These are phyloP conservation scores for Candolleomyces aberdarensis DNA, from an alignment of 768 basidiomycete genomes.

Conservation along the genomic window DNA sequence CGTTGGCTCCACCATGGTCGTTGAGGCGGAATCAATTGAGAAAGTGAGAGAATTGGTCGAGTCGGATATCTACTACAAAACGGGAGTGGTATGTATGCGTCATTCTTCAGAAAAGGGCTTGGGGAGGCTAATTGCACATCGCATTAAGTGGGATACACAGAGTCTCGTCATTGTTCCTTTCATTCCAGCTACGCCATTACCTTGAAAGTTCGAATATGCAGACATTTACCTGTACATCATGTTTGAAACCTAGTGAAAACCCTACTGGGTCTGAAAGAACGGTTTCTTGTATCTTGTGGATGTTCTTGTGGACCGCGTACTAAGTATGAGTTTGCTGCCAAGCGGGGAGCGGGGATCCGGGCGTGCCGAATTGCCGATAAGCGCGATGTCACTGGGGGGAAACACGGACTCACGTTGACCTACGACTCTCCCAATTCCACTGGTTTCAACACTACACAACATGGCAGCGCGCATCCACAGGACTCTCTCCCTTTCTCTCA, in stretches of 20 bases:
- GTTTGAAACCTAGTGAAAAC: no score
- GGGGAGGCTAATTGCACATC: not conserved
- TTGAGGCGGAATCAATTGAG: conserved; percentile 49
- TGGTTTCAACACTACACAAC: not conserved
- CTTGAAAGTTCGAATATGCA: conserved; percentile 5
- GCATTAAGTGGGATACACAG: conserved; percentile 56
- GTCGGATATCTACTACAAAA: conserved; percentile 35
- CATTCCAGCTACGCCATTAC: conserved; percentile 31
- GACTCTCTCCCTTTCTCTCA: conserved; percentile 6
- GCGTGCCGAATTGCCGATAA: no score
- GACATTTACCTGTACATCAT: not conserved
- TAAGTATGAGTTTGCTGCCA: no score
- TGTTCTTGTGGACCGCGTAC: no score
- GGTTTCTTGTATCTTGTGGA: no score
- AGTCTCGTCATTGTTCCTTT: conserved; percentile 51
- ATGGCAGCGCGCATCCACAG: conserved; percentile 23
- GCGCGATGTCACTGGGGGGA: not conserved
- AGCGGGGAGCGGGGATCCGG: no score
- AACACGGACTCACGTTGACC: not conserved
- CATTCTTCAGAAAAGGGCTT: not conserved
- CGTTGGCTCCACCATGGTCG: conserved; percentile 50
- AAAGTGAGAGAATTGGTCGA: conserved; percentile 31
- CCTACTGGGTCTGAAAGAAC: not conserved
- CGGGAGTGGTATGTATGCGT: conserved; percentile 33
- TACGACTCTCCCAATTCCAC: not conserved